Base-by-base conservation (phyloP, 305 asterid genomes). In the Ruellia speciosa region DNA sequence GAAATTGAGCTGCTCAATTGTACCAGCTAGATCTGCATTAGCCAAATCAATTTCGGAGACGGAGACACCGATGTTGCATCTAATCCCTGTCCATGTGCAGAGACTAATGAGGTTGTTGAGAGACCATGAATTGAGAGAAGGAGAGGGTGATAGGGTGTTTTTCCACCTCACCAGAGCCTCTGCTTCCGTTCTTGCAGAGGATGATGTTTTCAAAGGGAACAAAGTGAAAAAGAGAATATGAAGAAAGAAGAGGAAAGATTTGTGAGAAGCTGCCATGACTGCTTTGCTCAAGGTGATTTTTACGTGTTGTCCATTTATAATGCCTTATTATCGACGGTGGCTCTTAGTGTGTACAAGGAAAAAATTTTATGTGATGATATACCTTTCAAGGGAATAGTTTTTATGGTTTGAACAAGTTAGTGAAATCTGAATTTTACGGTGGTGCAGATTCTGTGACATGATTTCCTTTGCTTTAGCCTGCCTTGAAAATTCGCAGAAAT, bases 31-130 rank as follows among this genome's bases (percentile, higher is more conserved):
- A 49, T 39, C 33, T 41, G 69, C 66, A 55, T 48, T 41, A 15
- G 76, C 37, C 12, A 90, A 70, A 34, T 71, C 66, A 47, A 90
- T 70, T 58, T 37, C 64, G 0, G 87, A 76, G 41, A 87, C 68
- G 0, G 79, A 73, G n/a, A 73, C 79, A 0, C 34, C 71, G 2
- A 1, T 4, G 59, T 76, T 72, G 81, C 97, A 90, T 7, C 19
- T 61, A 49, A 90, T 59, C 54, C 79, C 84, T 2, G 58, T 68
- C 97, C 96, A 87, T 20, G 56, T 68, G 72, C 96, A 87, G 2
- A 81, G 81, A 72, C 64, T 78, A 33, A 50, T 34, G 49, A 66
- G 10, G 75, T 75, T 83, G 50, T 37, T 37, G 57, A 64, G 68
- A 19, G 87, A 78, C 97, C 97, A 87, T 14, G 88, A 78, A 20